These are phyloP conservation scores for Fraxinus dipetala DNA, from an alignment of 305 asterid genomes.

Conservation along the genomic window DNA sequence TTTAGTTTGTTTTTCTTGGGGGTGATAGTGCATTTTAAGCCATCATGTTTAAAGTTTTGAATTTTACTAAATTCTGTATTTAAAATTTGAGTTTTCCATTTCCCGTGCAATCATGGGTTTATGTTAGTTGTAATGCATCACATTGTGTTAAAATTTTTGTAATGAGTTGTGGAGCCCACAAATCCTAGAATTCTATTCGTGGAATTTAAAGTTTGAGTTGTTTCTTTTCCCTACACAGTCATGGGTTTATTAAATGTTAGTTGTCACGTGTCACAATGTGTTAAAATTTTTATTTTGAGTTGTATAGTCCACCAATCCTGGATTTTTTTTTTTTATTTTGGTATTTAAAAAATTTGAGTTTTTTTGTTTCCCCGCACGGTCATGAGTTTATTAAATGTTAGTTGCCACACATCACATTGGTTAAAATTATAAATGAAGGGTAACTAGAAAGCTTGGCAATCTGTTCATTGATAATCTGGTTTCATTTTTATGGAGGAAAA, in stretches of 20 bases:
- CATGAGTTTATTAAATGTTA: not conserved
- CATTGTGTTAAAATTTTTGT: not conserved
- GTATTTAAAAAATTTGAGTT: conserved; percentile 1
- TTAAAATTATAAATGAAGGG: not conserved
- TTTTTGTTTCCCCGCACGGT: not conserved
- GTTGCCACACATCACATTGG: not conserved
- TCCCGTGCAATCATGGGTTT: not conserved
- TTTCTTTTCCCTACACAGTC: not conserved
- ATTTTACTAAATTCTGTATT: not conserved
- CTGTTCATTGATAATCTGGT: not conserved
- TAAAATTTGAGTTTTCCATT: not conserved
- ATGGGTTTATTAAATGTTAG: not conserved
- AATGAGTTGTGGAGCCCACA: not conserved
- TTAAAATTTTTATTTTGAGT: not conserved
- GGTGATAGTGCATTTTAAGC: not conserved
- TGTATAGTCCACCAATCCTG: too few species aligned
- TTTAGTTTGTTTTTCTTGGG: not conserved
- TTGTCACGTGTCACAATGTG: not conserved
- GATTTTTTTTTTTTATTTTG: not conserved
- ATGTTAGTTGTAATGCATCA: not conserved
- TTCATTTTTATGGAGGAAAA: conserved; percentile 12
- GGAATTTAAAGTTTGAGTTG: conserved; percentile 1
- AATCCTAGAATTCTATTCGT: not conserved
- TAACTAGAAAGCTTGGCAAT: not conserved
- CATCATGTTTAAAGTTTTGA: not conserved